Conservation (phyloP, 140 eudicot species). For the Ambrosia hybrid region DNA sequence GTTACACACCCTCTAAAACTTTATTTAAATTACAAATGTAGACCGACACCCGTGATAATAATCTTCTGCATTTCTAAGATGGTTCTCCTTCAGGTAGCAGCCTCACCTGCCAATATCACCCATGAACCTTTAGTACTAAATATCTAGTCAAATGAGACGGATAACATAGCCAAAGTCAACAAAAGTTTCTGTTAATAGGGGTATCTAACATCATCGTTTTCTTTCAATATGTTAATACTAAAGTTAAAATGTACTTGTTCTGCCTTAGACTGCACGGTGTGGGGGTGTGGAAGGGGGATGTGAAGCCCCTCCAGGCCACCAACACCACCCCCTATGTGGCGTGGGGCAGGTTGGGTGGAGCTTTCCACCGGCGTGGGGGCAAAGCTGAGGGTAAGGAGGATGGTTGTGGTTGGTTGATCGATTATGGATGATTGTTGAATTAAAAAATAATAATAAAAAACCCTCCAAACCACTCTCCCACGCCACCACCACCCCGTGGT, state of each 20-base stretch:
- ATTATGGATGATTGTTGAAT: no score
- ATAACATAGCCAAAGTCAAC: slow-evolving; percentile 3
- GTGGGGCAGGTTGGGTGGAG: no score
- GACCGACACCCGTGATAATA: slow-evolving; percentile 2
- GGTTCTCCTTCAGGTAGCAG: slow-evolving; percentile 54
- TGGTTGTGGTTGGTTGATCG: no score
- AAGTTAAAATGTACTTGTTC: background rate
- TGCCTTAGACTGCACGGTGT: background rate
- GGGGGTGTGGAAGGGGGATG: no score
- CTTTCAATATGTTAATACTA: background rate
- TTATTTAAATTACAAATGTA: background rate
- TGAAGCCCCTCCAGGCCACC: no score
- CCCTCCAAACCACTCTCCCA: no score
- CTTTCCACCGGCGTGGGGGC: no score
- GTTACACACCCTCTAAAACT: background rate
- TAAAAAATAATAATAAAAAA: no score
- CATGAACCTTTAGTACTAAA: slow-evolving; percentile 39
- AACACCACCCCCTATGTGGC: no score
- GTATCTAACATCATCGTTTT: background rate
- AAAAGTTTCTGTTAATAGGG: background rate
- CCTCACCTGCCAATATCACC: slow-evolving; percentile 72
- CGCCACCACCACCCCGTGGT: no score
- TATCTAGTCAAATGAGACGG: slow-evolving; percentile 29
- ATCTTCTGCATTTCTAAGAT: slow-evolving; percentile 39
- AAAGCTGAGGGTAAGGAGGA: no score